Evolutionary conservation across 2,329 filamentous ascomycete genomes (phyloP), one percentile per base, ranked within the genome.

Genomic region (Sarocladium kiliense): DNA sequence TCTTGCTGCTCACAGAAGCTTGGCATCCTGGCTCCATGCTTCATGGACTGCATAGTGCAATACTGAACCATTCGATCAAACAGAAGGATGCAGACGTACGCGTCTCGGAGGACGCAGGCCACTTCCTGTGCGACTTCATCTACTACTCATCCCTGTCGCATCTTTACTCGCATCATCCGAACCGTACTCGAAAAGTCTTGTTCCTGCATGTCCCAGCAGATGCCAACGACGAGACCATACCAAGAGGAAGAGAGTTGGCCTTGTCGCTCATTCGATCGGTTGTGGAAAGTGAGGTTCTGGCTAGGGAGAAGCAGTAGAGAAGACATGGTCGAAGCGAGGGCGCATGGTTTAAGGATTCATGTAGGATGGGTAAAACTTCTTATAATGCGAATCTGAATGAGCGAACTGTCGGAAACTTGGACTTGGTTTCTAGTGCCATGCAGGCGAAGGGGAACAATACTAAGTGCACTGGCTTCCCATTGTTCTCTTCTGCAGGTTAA

Each of bases 91-190:
- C 69, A 51, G 75, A 79, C 58, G 66, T 85, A 7, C 77, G 82
- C 30, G 73, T 88, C 37, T 90, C 86, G 0, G 78, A 84, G 42
- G 85, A 92, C 60, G 83, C 88, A 0, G 88, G 88, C 2, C 79
- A 79, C 19, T 92, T 87, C 67, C 74, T 91, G 16, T 92, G 88
- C 69, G 88, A 92, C 65, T 92, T 89, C 64, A 90, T 88, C 61
- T 89, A 87, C 68, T 91, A 84, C 69, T 84, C 82, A 6, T 88
- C 84, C 58, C 68, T 91, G 61, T 77, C 86, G 19, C 72, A 84
- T 56, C 70, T 84, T 34, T 74, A 72, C 62, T 79, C 77, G 64
- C 68, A 73, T 47, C 47, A 51, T 16, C 47, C 47, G 3, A 63
- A 73, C 44, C 65, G 75, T 57, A 69, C 71, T 19, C 71, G 71